Evolutionary conservation across 2,329 filamentous ascomycete species (phyloP), one percentile per base, ranked within the genome.

Genomic region (Nigrograna mackinnonii): DNA sequence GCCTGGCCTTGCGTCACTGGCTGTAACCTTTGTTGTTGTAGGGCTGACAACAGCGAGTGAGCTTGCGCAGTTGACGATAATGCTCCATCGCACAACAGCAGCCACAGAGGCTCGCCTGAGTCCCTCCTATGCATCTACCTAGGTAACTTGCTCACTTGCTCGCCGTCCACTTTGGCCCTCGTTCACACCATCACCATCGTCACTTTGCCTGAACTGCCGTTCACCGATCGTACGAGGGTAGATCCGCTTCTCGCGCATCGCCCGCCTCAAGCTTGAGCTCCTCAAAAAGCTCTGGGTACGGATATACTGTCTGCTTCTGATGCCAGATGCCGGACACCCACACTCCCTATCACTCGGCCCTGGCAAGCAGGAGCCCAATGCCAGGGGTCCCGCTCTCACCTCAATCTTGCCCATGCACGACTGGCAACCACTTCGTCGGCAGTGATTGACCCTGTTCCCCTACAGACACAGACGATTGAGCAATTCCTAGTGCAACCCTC

Each of bases 91-190:
- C 39, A 39, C 43, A 33, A 35, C 21, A 44, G 34, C 35, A 34
- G 33, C 39, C 26, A 46, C 31, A 49, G 43, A 49, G 42, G 52
- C 47, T 40, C 46, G 9, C 41, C 47, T 35, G 48, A 48, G 49
- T 44, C 50, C 40, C 49, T 43, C 35, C 44, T 46, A 50, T 53
- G 41, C 30, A 30, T 42, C 46, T n/a, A n/a, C n/a, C n/a, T n/a
- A n/a, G n/a, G n/a, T n/a, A n/a, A n/a, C n/a, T n/a, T n/a, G n/a
- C n/a, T n/a, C n/a, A n/a, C n/a, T n/a, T n/a, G n/a, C 40, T 39
- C 32, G 31, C 18, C 18, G 39, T 20, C 22, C 20, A 30, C n/a
- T 35, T 39, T 30, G 3, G 20, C 19, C 3, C 28, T 35, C 4
- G 35, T 37, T 22, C 37, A 31, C 14, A 28, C 28, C 28, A 13